Percentiles rank a stretch among this genome's conserved stretches.
These are phyloP conservation scores for Syncephalastrum sp. DNA, from an alignment of 371 early-diverging fungal genomes.

Conservation along the genomic window DNA sequence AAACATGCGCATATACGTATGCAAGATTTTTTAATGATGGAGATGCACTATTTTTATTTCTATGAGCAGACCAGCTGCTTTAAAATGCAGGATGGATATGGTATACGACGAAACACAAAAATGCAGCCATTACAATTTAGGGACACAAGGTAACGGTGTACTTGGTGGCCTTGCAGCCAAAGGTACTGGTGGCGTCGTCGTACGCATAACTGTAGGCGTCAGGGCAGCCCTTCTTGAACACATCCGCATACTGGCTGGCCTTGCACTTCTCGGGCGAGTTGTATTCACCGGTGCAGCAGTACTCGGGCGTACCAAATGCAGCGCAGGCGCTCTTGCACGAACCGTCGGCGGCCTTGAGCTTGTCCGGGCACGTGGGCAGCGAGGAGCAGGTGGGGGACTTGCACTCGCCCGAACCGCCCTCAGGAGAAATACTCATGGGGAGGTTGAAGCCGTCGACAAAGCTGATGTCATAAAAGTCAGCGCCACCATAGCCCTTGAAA, in stretches of 20 bases:
- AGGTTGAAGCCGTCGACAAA: conserved; percentile 44
- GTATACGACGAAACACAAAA: background rate
- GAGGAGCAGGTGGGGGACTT: conserved; percentile 25
- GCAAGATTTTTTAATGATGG: too few relatives aligned
- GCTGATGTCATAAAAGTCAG: conserved; percentile 38
- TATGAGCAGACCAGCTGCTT: too few relatives aligned
- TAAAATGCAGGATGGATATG: too few relatives aligned
- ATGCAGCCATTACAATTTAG: background rate
- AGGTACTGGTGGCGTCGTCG: conserved; percentile 49
- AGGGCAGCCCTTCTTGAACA: conserved; percentile 35
- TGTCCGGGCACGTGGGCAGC: conserved; percentile 36
- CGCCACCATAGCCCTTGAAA: conserved; percentile 22
- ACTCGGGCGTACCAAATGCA: conserved; percentile 30
- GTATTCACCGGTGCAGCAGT: conserved; percentile 40
- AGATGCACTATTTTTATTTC: too few relatives aligned
- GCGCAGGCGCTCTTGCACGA: conserved; percentile 44
- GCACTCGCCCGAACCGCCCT: conserved; percentile 23
- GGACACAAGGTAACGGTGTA: conserved; percentile 51
- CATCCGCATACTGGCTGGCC: conserved; percentile 28
- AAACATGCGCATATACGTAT: too few relatives aligned
- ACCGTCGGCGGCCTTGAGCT: conserved; percentile 26
- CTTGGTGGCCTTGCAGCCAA: conserved; percentile 30
- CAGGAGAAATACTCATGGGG: conserved; percentile 35
- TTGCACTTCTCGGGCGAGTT: conserved; percentile 25
- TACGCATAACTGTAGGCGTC: conserved; percentile 57